These are phyloP conservation scores for Ichthyophthirius multifiliis DNA, from an alignment of 169 alveolate species.

Conservation along the genomic window DNA sequence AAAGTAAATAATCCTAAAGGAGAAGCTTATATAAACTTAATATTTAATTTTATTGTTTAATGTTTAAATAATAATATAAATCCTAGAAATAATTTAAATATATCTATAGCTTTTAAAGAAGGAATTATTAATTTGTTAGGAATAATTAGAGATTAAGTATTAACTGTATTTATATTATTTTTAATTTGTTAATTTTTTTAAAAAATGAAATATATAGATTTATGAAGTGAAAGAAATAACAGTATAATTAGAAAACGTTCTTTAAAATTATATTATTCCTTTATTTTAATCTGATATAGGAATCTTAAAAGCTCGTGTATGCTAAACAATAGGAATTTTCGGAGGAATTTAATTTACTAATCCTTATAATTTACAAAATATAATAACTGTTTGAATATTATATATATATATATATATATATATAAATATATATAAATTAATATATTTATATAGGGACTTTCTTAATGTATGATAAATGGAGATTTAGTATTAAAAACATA, in stretches of 20 bases:
- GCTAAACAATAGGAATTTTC: neutral
- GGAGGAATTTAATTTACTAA: neutral
- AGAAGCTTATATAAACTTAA: neutral
- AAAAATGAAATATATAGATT: neutral
- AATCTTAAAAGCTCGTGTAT: neutral
- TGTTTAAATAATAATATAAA: neutral
- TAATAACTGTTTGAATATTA: neutral
- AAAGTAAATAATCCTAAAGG: neutral
- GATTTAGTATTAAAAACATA: constrained; percentile 34
- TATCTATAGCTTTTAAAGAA: neutral
- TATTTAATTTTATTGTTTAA: neutral
- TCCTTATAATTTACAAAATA: neutral
- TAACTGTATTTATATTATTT: neutral
- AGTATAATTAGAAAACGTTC: neutral
- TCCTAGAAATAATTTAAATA: neutral
- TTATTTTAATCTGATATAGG: neutral
- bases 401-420: neutral
- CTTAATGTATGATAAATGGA: constrained; percentile 24
- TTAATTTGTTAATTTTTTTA: neutral
- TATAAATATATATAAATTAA: neutral
- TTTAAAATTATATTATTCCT: neutral
- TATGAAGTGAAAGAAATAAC: neutral
- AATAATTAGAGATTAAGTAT: constrained; percentile 6
- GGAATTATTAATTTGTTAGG: neutral
- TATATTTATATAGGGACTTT: constrained; percentile 26